phyloP scores from a whole-genome alignment of 2,329 filamentous ascomycete species.

The Lecanoromycetidae sp. region DNA sequence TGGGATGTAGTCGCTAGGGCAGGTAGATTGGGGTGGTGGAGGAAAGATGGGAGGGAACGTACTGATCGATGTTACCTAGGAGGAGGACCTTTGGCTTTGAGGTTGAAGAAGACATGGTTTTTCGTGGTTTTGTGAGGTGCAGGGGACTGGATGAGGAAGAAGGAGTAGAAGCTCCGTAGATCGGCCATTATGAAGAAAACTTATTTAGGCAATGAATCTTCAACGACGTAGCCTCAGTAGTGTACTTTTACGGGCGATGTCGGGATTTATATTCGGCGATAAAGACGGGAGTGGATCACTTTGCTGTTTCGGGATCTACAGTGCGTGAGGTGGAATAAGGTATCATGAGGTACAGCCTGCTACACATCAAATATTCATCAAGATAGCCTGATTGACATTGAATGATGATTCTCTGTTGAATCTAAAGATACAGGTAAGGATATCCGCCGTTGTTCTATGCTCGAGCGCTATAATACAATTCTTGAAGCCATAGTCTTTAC shows the following conservation, averaged over 20 bases:
- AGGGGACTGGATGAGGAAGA: not conserved
- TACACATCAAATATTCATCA: too few relatives aligned
- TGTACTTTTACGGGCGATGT: not conserved
- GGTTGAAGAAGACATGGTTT: not conserved
- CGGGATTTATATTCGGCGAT: not conserved
- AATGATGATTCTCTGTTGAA: too few relatives aligned
- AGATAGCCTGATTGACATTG: too few relatives aligned
- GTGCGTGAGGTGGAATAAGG: too few relatives aligned
- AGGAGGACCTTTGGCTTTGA: constrained; percentile 16
- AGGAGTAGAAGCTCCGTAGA: not conserved
- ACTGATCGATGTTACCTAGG: constrained; percentile 18
- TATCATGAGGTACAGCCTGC: too few relatives aligned
- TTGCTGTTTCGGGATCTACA: not conserved
- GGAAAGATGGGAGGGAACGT: not conserved
- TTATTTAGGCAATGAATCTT: not conserved
- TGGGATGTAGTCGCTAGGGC: not conserved
- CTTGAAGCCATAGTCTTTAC: too few relatives aligned
- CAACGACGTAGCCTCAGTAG: not conserved
- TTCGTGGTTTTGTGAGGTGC: not conserved
- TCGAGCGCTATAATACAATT: too few relatives aligned
- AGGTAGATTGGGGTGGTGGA: not conserved
- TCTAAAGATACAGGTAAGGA: too few relatives aligned
- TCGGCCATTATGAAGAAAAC: not conserved
- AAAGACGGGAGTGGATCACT: not conserved
- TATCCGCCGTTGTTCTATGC: too few relatives aligned